Evolutionary conservation across 169 alveolate genomes (phyloP), one percentile per base, ranked within the genome.

Genomic region (Plasmodium vinckei): DNA sequence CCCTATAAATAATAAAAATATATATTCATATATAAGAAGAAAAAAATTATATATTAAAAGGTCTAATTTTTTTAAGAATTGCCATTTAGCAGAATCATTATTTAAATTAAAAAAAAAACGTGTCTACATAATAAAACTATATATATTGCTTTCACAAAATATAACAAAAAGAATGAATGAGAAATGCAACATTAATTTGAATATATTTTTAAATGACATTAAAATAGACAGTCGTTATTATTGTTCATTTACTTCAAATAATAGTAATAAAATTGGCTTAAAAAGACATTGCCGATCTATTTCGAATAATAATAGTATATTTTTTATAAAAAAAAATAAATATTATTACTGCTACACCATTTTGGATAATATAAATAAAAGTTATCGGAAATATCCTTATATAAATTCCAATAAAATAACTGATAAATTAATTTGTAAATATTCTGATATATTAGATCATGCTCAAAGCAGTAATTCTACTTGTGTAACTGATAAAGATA

Each of bases 401-500:
- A 33, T 33, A 33, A n/a, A 19, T 2, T 63, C 72, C 12, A 12
- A 56, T 9, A 15, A 44, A 17, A 7, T 27, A 19, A 42, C 42
- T 33, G 3, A 42, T 57, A 63, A 59, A 12, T 39, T 25, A 57
- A 49, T 10, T 57, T 54, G 60, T 59, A 61, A 57, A 72, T 19
- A 59, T 49, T 70, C 15, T 17, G 19, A 72, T 44, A 57, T 57
- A 56, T 2, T 59, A 57, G 87, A 72, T 39, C 70, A 59, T 19
- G 44, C 9, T 7, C 27, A 9, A 17, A 57, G 9, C 39, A 42
- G 33, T 2, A 72, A 72, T 1, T 33, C 42, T 33, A 33, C 42
- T 1, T 3, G 42, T 4, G 42, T 33, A 33, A 33, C 42, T 4
- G 42, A 33, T 33, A 33, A 33, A 33, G 42, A 33, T 33, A 33